Evolutionary conservation across 2,329 filamentous ascomycete genomes (phyloP).

Genomic region (Hypoxylon sp.): DNA sequence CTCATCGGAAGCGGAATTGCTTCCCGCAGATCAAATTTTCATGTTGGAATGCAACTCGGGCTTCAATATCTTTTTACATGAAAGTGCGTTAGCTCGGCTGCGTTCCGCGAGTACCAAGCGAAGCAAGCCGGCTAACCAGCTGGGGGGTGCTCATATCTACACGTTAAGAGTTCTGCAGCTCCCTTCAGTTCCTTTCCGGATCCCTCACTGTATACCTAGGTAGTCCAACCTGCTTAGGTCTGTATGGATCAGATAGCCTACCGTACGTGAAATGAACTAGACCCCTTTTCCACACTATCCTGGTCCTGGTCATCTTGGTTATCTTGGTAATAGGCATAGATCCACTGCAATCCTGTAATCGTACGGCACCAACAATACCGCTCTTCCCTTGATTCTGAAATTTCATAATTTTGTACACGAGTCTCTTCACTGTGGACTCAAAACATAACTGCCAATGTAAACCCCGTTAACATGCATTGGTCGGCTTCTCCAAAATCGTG

Average conservation of each 20-base stretch:
- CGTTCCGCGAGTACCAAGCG: conserved; percentile 21
- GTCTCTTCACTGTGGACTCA: conserved; percentile 24
- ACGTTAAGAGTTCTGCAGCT: conserved; percentile 12
- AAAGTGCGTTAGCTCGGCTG: conserved; percentile 10
- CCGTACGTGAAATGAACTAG: conserved; percentile 17
- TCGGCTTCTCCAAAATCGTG: conserved; percentile 15
- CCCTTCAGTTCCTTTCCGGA: neutral
- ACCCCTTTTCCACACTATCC: conserved; percentile 21
- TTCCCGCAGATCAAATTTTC: neutral
- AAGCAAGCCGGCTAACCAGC: neutral
- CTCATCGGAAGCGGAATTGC: too few relatives aligned
- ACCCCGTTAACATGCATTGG: conserved; percentile 29
- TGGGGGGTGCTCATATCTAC: conserved; percentile 25
- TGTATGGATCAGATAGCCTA: conserved; percentile 6
- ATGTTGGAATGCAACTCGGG: conserved; percentile 23
- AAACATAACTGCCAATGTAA: conserved; percentile 24
- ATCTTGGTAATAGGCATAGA: conserved; percentile 14
- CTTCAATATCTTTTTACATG: conserved; percentile 28
- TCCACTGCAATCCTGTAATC: conserved; percentile 18
- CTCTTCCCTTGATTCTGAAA: conserved; percentile 29
- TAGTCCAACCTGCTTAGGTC: neutral
- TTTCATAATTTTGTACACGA: conserved; percentile 39
- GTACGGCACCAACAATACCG: conserved; percentile 11
- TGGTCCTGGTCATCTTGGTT: conserved; percentile 18
- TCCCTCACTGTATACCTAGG: neutral